Conservation (phyloP, 331 rosid genomes). For the Acacia pycnantha region DNA sequence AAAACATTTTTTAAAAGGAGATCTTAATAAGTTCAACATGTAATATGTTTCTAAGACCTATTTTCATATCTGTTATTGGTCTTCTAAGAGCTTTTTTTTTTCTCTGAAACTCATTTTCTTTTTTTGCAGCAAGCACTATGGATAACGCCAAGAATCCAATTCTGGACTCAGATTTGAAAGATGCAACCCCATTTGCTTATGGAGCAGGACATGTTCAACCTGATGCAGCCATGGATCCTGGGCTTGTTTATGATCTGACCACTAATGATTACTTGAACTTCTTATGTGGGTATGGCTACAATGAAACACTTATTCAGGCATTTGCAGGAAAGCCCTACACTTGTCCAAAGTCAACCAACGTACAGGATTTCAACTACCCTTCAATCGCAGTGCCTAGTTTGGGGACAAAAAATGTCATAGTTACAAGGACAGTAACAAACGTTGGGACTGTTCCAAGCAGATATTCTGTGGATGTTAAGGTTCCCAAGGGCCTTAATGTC, state of each 20-base stretch:
- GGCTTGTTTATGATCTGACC: conserved; percentile 56
- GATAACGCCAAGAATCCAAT: conserved; percentile 28
- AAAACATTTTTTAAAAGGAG: too few species aligned
- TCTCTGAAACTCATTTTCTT: background rate
- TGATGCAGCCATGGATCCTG: conserved; percentile 52
- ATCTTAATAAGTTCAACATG: too few species aligned
- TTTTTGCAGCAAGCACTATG: conserved; percentile 38
- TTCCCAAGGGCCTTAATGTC: conserved; percentile 29
- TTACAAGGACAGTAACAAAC: conserved; percentile 49
- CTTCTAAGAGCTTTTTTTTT: too few species aligned
- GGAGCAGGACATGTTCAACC: conserved; percentile 68
- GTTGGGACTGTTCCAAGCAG: conserved; percentile 40
- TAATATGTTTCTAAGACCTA: too few species aligned
- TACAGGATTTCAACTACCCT: conserved; percentile 62
- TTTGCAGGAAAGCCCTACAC: conserved; percentile 17
- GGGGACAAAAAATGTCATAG: conserved; percentile 10
- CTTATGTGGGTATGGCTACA: conserved; percentile 64
- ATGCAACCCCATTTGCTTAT: conserved; percentile 51
- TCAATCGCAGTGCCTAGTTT: conserved; percentile 46
- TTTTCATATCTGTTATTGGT: too few species aligned
- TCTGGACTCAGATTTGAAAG: background rate
- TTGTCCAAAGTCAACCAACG: conserved; percentile 43
- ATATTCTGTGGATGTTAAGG: conserved; percentile 30
- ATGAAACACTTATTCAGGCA: conserved; percentile 9
- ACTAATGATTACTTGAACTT: conserved; percentile 56